These are phyloP conservation scores for Balakata baccata DNA, from an alignment of 345 rosid species.

Conservation along the genomic window DNA sequence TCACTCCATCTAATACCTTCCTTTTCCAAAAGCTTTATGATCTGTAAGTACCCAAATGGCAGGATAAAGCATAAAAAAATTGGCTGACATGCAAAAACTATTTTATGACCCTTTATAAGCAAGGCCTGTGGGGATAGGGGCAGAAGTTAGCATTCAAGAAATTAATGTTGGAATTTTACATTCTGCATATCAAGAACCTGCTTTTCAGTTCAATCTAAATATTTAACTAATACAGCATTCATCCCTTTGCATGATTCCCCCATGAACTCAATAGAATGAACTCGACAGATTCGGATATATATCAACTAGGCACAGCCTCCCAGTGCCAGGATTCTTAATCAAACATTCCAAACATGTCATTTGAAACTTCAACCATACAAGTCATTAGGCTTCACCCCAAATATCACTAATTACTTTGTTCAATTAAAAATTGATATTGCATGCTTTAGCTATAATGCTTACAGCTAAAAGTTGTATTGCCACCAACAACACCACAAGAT, in stretches of 20 bases:
- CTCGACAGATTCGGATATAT: constrained; percentile 1
- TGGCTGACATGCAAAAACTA: not conserved
- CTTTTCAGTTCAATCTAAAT: constrained; percentile 5
- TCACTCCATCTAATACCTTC: constrained; percentile 63
- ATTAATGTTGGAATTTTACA: not conserved
- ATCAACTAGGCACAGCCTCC: not conserved
- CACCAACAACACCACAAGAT: constrained; percentile 2
- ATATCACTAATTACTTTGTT: not conserved
- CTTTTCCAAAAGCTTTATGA: constrained; percentile 49
- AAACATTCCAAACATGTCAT: not conserved
- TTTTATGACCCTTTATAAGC: not conserved
- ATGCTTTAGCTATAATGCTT: not conserved
- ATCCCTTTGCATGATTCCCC: not conserved
- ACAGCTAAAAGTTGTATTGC: not conserved
- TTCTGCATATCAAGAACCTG: not conserved
- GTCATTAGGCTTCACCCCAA: not conserved
- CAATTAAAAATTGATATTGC: not conserved
- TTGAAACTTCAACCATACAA: not conserved
- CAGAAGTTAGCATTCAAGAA: not conserved
- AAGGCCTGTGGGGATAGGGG: not conserved
- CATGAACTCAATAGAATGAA: not conserved
- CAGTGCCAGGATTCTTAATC: not conserved
- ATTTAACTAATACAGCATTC: not conserved
- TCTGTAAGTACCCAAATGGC: constrained; percentile 43
- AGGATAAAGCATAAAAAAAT: not conserved